Base-by-base conservation (phyloP, 1,284 basidiomycete species). In the Trametes hirsuta region DNA sequence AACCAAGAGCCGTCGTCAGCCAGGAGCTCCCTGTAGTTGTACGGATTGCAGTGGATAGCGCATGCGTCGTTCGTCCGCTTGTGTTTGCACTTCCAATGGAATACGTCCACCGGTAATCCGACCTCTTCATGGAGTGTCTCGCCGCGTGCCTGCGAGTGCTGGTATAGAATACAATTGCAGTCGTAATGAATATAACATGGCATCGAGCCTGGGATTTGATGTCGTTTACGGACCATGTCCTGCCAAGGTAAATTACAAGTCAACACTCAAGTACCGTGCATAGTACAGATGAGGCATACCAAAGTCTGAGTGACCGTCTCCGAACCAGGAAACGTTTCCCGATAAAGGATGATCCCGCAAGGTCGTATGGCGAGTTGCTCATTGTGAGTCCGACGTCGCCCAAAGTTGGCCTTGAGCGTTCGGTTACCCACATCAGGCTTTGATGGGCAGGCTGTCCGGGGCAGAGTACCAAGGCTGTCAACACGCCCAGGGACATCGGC, bases 71-170 rank as follows among this genome's bases (percentile, higher is more conserved):
- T 72, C 0, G 47, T 61, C 5, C 63, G 58, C 14, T 66, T 68
- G 65, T 81, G 77, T 56, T 80, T 81, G 53, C 63, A 65, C 10
- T 75, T 72, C 64, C 78, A 78, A 47, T 80, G 78, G 22, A 77
- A 81, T 0, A 79, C 74, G 47, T 80, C 74, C 0, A 81, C 77
- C 0, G 65, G 64, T 0, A 77, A 68, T 0, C 66, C 72, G 22
- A 73, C 63, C 0, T 60, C 47, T 1, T 2, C 2, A 39, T 55
- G 47, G 3, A 55, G 53, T 1, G 6, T 18, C 22, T 55, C 39
- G 2, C 53, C 53, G 6, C 5, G 12, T 4, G 51, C 41, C 21
- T 37, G 2, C 2, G 11, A 36, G 25, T 44, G 41, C 41, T 35
- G 35, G 24, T 36, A 53, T n/a, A 53, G 41, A 4, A 14, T 11